phyloP scores from a whole-genome alignment of 2,329 filamentous ascomycete genomes.

The Fusarium xylarioides region DNA sequence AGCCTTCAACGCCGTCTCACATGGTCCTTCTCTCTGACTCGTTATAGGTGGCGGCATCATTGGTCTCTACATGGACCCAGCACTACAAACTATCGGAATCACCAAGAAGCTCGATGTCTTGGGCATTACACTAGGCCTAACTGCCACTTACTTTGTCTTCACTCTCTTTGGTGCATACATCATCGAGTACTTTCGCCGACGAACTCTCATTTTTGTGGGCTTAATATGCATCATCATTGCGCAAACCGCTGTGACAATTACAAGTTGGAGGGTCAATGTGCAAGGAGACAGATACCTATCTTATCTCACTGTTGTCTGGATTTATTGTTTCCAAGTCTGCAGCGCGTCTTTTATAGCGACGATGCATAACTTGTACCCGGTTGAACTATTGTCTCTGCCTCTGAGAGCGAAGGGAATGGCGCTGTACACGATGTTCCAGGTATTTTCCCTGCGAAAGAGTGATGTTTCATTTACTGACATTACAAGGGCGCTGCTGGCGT shows the following conservation, averaged over 20 bases:
- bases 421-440: slow-evolving; percentile 37
- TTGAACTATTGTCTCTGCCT: slow-evolving; percentile 33
- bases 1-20: not conserved
- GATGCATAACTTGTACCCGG: slow-evolving; percentile 39
- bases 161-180: slow-evolving; percentile 35
- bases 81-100: slow-evolving; percentile 30
- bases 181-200: slow-evolving; percentile 30
- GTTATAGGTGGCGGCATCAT: slow-evolving; percentile 18
- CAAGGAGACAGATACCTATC: slow-evolving; percentile 4
- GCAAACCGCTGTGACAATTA: slow-evolving; percentile 36
- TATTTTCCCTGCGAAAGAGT: rapidly evolving
- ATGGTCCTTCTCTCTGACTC: not conserved
- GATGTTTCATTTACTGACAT: rapidly evolving
- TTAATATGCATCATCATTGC: slow-evolving; percentile 29
- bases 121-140: slow-evolving; percentile 32
- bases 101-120: slow-evolving; percentile 23
- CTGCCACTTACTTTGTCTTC: slow-evolving; percentile 37
- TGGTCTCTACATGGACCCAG: slow-evolving; percentile 32
- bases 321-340: slow-evolving; percentile 37
- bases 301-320: slow-evolving; percentile 32
- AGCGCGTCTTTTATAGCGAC: slow-evolving; percentile 39
- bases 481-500: slow-evolving; percentile 31
- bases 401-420: slow-evolving; percentile 39
- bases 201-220: slow-evolving; percentile 34
- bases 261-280: slow-evolving; percentile 24